A percentile compares a stretch with the other conserved stretches of the same genome.
These are phyloP conservation scores for Starmerella potacharoeniae DNA, from an alignment of 805 yeast genomes.

Conservation along the genomic window DNA sequence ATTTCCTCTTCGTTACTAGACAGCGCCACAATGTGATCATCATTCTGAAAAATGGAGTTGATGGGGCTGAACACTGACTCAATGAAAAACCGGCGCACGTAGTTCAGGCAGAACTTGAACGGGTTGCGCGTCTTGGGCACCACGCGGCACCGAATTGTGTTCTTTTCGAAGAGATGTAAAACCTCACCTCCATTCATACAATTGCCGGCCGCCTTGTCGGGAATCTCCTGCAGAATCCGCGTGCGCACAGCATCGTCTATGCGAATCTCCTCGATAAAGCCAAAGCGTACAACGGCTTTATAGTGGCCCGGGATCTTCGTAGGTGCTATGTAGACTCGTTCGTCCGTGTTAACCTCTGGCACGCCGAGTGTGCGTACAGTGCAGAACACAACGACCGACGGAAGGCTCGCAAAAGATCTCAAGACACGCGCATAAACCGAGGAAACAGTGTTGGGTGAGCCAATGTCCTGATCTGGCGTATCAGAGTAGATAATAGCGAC, in stretches of 20 bases:
- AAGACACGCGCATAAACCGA: constrained; percentile 32
- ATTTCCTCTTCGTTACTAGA: not conserved
- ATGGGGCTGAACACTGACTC: constrained; percentile 11
- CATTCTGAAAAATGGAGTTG: constrained; percentile 12
- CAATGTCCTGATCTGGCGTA: constrained; percentile 24
- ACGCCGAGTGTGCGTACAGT: constrained; percentile 34
- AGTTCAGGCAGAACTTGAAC: not conserved
- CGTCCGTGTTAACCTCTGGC: constrained; percentile 35
- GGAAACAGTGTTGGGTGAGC: constrained; percentile 39
- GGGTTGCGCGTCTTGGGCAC: constrained; percentile 1
- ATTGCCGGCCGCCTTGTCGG: not conserved
- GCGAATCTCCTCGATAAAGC: constrained; percentile 30
- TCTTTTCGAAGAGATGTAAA: constrained; percentile 14
- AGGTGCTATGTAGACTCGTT: constrained; percentile 33
- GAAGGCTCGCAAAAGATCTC: constrained; percentile 35
- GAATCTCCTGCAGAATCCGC: not conserved
- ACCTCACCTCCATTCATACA: not conserved
- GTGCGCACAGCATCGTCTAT: not conserved
- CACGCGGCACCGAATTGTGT: not conserved
- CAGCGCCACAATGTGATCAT: constrained; percentile 6
- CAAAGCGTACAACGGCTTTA: constrained; percentile 39
- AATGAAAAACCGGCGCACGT: constrained; percentile 2
- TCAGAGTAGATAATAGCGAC: constrained; percentile 37
- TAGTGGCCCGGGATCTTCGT: constrained; percentile 36
- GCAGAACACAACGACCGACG: constrained; percentile 36